Percentiles rank a stretch among this genome's conserved stretches.
These are phyloP conservation scores for Cubamyces sp. DNA, from an alignment of 768 basidiomycete genomes.

Conservation along the genomic window DNA sequence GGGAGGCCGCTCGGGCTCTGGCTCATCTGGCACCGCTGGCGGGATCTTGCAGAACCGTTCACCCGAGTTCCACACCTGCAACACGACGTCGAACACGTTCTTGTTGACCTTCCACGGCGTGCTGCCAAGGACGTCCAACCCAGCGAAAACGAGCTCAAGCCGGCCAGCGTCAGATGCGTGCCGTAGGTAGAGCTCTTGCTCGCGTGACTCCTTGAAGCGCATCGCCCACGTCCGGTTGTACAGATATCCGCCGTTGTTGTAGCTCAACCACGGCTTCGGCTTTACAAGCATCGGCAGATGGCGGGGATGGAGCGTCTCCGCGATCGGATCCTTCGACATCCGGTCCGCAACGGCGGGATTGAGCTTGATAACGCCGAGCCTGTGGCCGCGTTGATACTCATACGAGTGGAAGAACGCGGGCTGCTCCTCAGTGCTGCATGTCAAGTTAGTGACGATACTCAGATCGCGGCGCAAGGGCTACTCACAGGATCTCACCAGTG, in stretches of 20 bases:
- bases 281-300: conserved; percentile 95
- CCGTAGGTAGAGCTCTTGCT: conserved; percentile 79
- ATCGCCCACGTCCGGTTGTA: conserved; percentile 75
- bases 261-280: conserved; percentile 84
- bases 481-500: conserved; percentile 67
- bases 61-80: conserved; percentile 84
- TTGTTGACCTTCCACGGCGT: conserved; percentile 93
- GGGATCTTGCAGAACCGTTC: conserved; percentile 84
- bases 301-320: conserved; percentile 82
- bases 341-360: conserved; percentile 81
- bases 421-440: conserved; percentile 71
- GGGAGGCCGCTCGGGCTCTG: conserved; percentile 63
- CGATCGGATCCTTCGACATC: conserved; percentile 72
- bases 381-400: conserved; percentile 91
- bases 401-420: conserved; percentile 92
- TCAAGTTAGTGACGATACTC: conserved; percentile 12
- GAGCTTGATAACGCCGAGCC: conserved; percentile 88
- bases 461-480: conserved; percentile 4
- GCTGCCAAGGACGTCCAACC: conserved; percentile 85
- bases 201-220: conserved; percentile 90
- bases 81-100: conserved; percentile 53
- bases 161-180: conserved; percentile 74
- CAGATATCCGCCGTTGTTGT: conserved; percentile 83
- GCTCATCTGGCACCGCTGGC: conserved; percentile 63
- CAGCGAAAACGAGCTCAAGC: conserved; percentile 84